Percentiles rank a stretch among this genome's conserved stretches.
Evolutionary conservation across 225 moss, liverwort and hornwort species (phyloP).

Genomic region (Bryum argenteum): DNA sequence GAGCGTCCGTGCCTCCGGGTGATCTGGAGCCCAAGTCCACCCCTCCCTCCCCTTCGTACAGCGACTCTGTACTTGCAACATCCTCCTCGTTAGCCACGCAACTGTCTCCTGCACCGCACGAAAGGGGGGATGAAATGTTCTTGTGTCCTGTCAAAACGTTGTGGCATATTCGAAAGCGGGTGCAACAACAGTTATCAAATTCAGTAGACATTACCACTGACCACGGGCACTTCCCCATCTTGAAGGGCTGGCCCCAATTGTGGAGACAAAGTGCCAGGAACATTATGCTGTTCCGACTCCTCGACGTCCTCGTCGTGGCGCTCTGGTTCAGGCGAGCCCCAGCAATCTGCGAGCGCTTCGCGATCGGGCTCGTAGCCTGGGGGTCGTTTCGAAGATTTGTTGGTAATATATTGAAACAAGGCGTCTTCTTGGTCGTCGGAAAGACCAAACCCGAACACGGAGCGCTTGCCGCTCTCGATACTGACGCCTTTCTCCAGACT

Average conservation of each 20-base stretch:
- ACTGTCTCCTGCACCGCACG: background rate
- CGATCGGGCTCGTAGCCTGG: conserved; percentile 15
- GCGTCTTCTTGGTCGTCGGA: conserved; percentile 45
- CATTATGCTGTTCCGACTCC: background rate
- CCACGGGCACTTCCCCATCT: too few species aligned
- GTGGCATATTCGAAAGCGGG: too few species aligned
- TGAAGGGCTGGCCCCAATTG: too few species aligned
- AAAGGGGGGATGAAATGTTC: background rate
- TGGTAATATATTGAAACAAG: conserved; percentile 33
- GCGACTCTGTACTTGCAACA: conserved; percentile 32
- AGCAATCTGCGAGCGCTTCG: conserved; percentile 38
- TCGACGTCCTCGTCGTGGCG: background rate
- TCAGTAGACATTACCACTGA: too few species aligned
- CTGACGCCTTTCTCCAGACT: conserved; percentile 39
- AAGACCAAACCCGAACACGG: conserved; percentile 47
- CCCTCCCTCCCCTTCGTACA: conserved; percentile 47
- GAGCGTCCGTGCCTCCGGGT: conserved; percentile 17
- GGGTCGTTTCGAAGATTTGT: conserved; percentile 8
- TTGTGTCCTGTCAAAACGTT: background rate
- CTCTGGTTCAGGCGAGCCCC: conserved; percentile 42
- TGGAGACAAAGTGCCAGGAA: too few species aligned
- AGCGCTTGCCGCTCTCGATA: conserved; percentile 35
- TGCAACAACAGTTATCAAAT: too few species aligned
- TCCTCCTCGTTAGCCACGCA: conserved; percentile 29
- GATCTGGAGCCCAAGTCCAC: conserved; percentile 29